Base-by-base conservation (phyloP, 2,329 filamentous ascomycete species). In the Rhexocercosporidium sp. region DNA sequence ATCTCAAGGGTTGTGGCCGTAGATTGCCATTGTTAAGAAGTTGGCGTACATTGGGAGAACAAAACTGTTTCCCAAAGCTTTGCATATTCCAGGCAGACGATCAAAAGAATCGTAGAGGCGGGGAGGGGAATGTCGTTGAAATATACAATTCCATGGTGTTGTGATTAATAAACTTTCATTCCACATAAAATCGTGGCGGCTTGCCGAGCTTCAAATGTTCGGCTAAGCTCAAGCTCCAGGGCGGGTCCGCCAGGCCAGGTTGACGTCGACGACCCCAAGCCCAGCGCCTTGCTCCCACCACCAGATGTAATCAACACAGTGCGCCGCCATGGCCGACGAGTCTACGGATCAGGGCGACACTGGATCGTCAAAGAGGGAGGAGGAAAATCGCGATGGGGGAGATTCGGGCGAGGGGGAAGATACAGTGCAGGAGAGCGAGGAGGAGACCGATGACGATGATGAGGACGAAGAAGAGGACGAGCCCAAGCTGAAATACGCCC, bases 401-500 rank as follows among this genome's bases (percentile, higher is more conserved):
- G 71, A 72, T 31, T 66, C 66, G 8, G 60, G 60, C 22, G 71
- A 73, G 29, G 71, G 70, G 3, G 72, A 74, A 41, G 71, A 70
- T 8, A 69, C 70, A 11, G 70, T 70, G 18, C 67, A 70, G 37
- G 70, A 66, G 18, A 75, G 77, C 31, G 79, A 78, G 3, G 79
- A 79, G 0, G 84, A 84, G 0, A 82, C 82, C 0, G 84, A 83
- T 0, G 82, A 88, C 0, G 87, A 89, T 0, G 89, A 90, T 0
- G 91, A 93, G 0, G 90, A 92, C 0, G 93, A 96, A 0, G 93
- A 94, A 0, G 94, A 96, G 3, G 95, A 98, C 20, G 95, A 98
- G 80, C 96, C 96, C 31, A 91, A 90, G 76, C 87, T 99, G 74
- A 99, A 99, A 80, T 97, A 97, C 78, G 91, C 91, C 60, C 91